A percentile compares a stretch with the other conserved stretches of the same genome.
These are phyloP conservation scores for Diversispora epigaea DNA, from an alignment of 192 early-diverging fungal genomes.

Conservation along the genomic window DNA sequence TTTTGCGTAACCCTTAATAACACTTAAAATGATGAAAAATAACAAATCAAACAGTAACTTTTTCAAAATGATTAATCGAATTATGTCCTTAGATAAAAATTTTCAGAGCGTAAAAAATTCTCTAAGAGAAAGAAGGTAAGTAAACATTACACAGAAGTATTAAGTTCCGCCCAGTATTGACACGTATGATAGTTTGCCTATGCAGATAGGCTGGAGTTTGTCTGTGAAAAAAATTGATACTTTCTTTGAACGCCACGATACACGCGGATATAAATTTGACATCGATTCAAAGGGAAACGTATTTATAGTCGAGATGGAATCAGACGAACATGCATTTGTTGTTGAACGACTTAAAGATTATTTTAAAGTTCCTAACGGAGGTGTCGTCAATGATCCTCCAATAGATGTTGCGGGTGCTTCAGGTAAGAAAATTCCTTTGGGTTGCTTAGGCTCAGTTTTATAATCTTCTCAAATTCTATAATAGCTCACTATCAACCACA, in stretches of 20 bases:
- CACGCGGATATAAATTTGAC: slow-evolving; percentile 28
- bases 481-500: slow-evolving; percentile 18
- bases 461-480: not conserved
- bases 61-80: too few relatives aligned
- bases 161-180: slow-evolving; percentile 6
- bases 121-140: too few relatives aligned
- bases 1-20: not conserved
- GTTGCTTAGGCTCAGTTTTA: slow-evolving; percentile 14
- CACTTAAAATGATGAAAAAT: not conserved
- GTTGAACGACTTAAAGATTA: not conserved
- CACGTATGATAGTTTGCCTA: slow-evolving; percentile 30
- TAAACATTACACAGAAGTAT: slow-evolving; percentile 8
- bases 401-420: slow-evolving; percentile 5
- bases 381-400: slow-evolving; percentile 1
- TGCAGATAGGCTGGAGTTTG: slow-evolving; percentile 31
- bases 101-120: too few relatives aligned
- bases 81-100: too few relatives aligned
- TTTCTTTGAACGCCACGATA: slow-evolving; percentile 25
- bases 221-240: slow-evolving; percentile 7
- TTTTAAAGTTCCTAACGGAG: slow-evolving; percentile 13
- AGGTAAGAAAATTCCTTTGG: slow-evolving; percentile 17
- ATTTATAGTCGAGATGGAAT: slow-evolving; percentile 19
- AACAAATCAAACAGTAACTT: not conserved
- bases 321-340: not conserved
- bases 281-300: too few relatives aligned